phyloP scores from a whole-genome alignment of 2,329 filamentous ascomycete species.

The Trichothecium roseum region DNA sequence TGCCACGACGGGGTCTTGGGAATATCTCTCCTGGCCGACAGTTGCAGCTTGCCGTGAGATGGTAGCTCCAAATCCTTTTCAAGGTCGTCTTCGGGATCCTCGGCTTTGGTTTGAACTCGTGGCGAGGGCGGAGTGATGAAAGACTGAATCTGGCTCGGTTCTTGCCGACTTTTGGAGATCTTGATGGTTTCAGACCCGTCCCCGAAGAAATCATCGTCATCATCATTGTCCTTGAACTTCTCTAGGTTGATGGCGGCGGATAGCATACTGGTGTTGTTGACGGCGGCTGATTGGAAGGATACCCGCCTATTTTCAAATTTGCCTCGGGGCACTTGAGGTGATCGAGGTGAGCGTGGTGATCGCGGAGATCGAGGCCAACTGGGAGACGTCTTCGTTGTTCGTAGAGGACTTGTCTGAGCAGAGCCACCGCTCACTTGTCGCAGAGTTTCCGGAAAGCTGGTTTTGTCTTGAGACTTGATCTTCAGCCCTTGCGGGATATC shows the following conservation, averaged over 20 bases:
- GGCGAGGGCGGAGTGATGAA: conserved; percentile 47
- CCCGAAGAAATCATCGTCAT: conserved; percentile 53
- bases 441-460: conserved; percentile 56
- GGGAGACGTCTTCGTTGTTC: conserved; percentile 21
- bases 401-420: conserved; percentile 40
- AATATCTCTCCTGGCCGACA: conserved; percentile 51
- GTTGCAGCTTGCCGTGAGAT: conserved; percentile 51
- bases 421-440: conserved; percentile 54
- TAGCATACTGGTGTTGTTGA: conserved; percentile 21
- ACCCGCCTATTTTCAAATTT: too few species aligned
- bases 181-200: conserved; percentile 59
- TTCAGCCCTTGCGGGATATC: conserved; percentile 47
- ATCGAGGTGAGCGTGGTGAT: conserved; percentile 5
- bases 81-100: conserved; percentile 50
- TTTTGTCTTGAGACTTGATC: conserved; percentile 52
- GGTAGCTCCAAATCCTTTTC: conserved; percentile 66
- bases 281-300: conserved; percentile 10
- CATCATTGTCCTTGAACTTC: conserved; percentile 52
- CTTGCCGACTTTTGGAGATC: conserved; percentile 47
- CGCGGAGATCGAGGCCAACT: conserved; percentile 11
- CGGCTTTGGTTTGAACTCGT: conserved; percentile 6
- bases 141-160: conserved; percentile 34
- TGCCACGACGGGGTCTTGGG: conserved; percentile 51
- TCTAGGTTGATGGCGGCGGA: conserved; percentile 47
- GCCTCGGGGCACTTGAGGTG: too few species aligned